Base-by-base conservation (phyloP, 2,329 filamentous ascomycete species). In the Phialocephala sp. region DNA sequence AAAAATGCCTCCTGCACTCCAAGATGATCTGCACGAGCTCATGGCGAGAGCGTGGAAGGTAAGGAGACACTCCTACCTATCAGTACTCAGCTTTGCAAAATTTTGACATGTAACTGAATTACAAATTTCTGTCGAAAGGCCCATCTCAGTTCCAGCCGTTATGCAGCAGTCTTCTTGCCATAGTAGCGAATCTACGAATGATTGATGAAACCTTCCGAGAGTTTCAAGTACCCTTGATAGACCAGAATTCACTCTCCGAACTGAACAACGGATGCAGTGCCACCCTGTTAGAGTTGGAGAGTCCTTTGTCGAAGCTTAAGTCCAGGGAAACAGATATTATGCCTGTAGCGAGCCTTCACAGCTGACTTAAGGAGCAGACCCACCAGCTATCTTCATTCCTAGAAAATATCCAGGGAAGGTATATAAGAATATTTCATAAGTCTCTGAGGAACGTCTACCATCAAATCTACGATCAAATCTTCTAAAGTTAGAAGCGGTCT, bases 361-460 rank as follows among this genome's bases (percentile, higher is more conserved):
- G 27, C 20, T 66, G 63, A 50, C 9, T 63, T 37, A 24, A 65
- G 1, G 65, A 68, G 27, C 62, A 67, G 20, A 45, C 54, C 8
- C 62, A 50, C 36, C 35, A 63, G 45, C 60, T 71, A 5, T 55
- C 59, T 43, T 60, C 56, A 4, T 69, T 67, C 52, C 43, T 62
- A 32, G 66, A 67, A 22, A 60, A 55, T 35, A 37, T 71, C 27
- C 62, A 47, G 8, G 43, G 64, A 61, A 60, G 64, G 69, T 68
- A 66, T 50, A 64, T 62, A 22, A 47, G 8, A 20, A 32, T 32
- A 32, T 32, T 32, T 32, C 43, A 8, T 55, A 35, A 27, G 4
- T 55, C 14, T 12, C n/a, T 52, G 2, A 52, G 11, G 47, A n/a
- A 22, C 20, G 12, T 52, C 3, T 22, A 41, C 12, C 27, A 32